Base-by-base conservation (phyloP, 176 grass and related monocot genomes). In the Carex littledalei region DNA sequence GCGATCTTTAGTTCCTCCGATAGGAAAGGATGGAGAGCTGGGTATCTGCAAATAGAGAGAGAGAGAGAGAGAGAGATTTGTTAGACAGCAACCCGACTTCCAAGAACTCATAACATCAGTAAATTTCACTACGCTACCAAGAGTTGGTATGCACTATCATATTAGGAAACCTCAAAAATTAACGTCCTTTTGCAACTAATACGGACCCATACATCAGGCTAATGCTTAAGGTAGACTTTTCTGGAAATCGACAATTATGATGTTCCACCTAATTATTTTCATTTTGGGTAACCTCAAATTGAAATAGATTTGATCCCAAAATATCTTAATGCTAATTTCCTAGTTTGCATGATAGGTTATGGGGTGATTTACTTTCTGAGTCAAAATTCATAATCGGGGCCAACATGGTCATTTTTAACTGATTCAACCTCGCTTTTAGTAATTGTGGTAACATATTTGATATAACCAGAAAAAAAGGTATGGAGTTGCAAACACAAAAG, bases 21-120 rank as follows among this genome's bases (percentile, higher is more conserved):
- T 65, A 98, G 88, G 88, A 95, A 98, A 68, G 93, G 88, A 93
- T 98, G 95, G 77, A 98, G 88, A 86, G 88, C 89, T 62, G 95
- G 95, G 65, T 92, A 98, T 88, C 95, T 98, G 87, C 80, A 89
- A 59, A 10, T 54, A 29, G 21, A 56, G 84, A 92, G 66, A 86
- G 81, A 83, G 32, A 70, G 84, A 26, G 26, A 29, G 29, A 86
- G 82, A 85, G 77, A 52, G 85, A 72, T 6, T 45, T 15, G 56
- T 81, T 35, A 81, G 56, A 59, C 16, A 80, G 64, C 21, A 81
- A 62, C 60, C n/a, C 39, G 7, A 54, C 6, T 80, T 80, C n/a
- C 77, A 80, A 59, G 18, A 67, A 67, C 29, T 0, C 9, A 35
- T 14, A 62, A 43, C 41, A 62, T 81, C 31, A 81, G 32, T 43